Percentiles rank a stretch among this genome's conserved stretches.
Conservation (phyloP, 139 green algal species). For the Eudorina sp. region DNA sequence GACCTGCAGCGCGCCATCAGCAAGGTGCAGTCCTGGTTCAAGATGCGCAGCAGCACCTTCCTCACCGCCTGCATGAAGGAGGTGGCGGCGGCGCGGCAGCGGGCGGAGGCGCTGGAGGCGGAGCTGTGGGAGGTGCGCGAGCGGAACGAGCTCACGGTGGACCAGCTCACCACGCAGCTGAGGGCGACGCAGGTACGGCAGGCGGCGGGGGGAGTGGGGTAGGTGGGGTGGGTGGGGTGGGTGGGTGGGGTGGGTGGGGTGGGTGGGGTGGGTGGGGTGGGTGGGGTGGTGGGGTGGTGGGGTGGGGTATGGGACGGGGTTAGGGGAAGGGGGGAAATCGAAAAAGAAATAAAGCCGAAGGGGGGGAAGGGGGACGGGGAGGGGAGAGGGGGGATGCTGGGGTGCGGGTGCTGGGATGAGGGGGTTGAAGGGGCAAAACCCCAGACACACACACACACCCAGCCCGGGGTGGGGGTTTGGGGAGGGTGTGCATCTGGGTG, state of each 20-base stretch:
- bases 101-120: slow-evolving; percentile 45
- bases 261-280: too few relatives aligned
- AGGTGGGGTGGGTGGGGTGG: neutral
- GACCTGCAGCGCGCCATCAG: slow-evolving; percentile 53
- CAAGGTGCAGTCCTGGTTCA: slow-evolving; percentile 58
- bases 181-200: slow-evolving; percentile 44
- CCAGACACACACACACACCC: too few relatives aligned
- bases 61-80: slow-evolving; percentile 48
- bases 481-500: too few relatives aligned
- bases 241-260: neutral
- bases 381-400: too few relatives aligned
- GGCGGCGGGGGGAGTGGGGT: too few relatives aligned
- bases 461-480: too few relatives aligned
- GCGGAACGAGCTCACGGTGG: slow-evolving; percentile 41
- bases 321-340: neutral
- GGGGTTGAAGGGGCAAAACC: too few relatives aligned
- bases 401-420: too few relatives aligned
- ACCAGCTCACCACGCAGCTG: slow-evolving; percentile 28
- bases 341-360: too few relatives aligned
- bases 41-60: slow-evolving; percentile 55
- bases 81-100: slow-evolving; percentile 29
- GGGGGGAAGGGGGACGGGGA: too few relatives aligned
- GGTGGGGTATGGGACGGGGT: neutral
- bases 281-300: neutral
- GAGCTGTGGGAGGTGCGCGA: slow-evolving; percentile 54